Percentiles rank a stretch among this genome's conserved stretches.
Conservation (phyloP, 2,329 filamentous ascomycete genomes). For the Aschersonia sp. region DNA sequence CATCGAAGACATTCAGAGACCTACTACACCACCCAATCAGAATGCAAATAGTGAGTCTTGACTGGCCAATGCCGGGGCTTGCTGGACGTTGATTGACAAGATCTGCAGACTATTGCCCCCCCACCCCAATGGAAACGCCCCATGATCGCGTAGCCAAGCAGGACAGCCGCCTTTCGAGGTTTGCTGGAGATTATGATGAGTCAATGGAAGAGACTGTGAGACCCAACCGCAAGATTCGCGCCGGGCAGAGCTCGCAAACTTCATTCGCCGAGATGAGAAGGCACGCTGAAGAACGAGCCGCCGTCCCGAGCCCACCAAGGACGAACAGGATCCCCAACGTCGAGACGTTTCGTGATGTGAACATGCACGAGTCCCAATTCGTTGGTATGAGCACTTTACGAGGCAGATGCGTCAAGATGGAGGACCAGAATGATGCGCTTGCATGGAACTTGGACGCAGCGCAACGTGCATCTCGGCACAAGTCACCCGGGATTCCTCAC, state of each 20-base stretch:
- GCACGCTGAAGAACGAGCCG: constrained; percentile 34
- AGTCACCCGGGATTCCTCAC: constrained; percentile 17
- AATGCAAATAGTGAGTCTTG: constrained; percentile 39
- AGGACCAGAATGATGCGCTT: constrained; percentile 17
- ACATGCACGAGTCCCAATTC: constrained; percentile 41
- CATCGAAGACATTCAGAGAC: constrained; percentile 30
- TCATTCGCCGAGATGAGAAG: constrained; percentile 45
- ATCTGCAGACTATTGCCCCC: constrained; percentile 43
- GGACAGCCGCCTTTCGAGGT: constrained; percentile 29
- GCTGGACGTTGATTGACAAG: constrained; percentile 1
- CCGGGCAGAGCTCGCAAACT: constrained; percentile 29
- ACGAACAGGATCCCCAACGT: constrained; percentile 32
- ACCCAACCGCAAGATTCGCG: constrained; percentile 28
- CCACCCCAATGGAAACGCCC: constrained; percentile 54
- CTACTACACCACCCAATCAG: constrained; percentile 48
- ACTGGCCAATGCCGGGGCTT: background rate
- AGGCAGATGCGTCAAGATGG: constrained; percentile 27
- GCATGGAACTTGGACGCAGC: constrained; percentile 13
- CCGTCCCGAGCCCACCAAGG: constrained; percentile 40
- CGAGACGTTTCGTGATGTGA: constrained; percentile 29
- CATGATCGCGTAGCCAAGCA: constrained; percentile 30
- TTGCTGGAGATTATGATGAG: constrained; percentile 46
- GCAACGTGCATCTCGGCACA: constrained; percentile 7
- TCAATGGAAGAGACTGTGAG: constrained; percentile 54
- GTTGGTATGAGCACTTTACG: constrained; percentile 36